Evolutionary conservation across 306 rosid species (phyloP), one percentile per base, ranked within the genome.

Genomic region (Cucurbita ficifolia): DNA sequence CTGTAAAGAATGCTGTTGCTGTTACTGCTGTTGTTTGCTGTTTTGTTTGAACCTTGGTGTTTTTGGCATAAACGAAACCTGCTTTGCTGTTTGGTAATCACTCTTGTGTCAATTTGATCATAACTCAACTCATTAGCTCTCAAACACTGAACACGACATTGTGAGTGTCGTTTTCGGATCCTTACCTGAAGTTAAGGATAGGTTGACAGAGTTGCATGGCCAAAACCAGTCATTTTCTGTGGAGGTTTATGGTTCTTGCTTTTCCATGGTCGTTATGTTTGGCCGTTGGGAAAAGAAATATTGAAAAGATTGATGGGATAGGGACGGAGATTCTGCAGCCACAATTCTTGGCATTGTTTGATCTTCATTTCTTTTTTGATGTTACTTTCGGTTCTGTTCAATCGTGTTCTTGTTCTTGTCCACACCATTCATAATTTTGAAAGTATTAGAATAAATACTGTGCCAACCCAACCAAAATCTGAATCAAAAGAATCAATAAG

Each of bases 1-100:
- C 73, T 83, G 86, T 82, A 78, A 80, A 70, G 74, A 70, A 69
- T 48, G 73, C 73, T 69, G 57, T 75, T 57, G 62, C 51, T 61
- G 35, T 29, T 59, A 63, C 46, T 59, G 46, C 1, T 43, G 14
- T 12, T 29, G 33, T 69, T 39, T 42, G 46, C 3, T 10, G 36
- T 48, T 46, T 40, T 72, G 49, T 75, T 56, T 81, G 65, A 73
- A 74, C 74, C 74, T 80, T 22, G 52, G 45, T 10, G 8, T 84
- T 22, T 18, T 57, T 76, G 2, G 51, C 84, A 76, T 77, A 73
- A 58, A 80, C 73, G 76, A 72, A 21, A 22, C 8, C 2, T 24
- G 42, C 21, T 38, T 13, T 46, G 53, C 1, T 48, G 42, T 69
- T 69, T 46, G 73, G 18, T 65, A 19, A 18, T 22, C 6, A 62